Conservation (phyloP, 257 asterid species). For the Plantago ovata region DNA sequence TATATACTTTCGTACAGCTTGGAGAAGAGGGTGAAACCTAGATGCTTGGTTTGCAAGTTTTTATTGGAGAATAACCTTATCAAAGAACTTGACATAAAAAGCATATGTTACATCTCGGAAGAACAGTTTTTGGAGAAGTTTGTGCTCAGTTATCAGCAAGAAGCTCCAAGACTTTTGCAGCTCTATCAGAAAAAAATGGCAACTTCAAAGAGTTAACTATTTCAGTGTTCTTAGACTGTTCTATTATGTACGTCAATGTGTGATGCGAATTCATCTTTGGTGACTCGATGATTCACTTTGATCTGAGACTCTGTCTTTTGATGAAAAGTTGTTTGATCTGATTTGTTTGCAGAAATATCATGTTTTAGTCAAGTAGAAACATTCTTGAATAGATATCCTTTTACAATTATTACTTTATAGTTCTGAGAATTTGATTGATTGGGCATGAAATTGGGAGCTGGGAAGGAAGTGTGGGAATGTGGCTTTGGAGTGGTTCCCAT, state of each 20-base stretch:
- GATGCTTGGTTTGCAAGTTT: conserved; percentile 22
- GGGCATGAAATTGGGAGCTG: not conserved
- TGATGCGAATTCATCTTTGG: too few relatives aligned
- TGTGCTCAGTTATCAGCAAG: conserved; percentile 11
- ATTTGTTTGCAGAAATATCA: too few relatives aligned
- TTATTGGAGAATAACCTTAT: conserved; percentile 24
- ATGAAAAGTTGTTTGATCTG: too few relatives aligned
- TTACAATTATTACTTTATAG: not conserved
- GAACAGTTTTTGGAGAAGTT: not conserved
- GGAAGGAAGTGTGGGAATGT: too few relatives aligned
- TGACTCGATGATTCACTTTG: too few relatives aligned
- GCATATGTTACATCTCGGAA: not conserved
- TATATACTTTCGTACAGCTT: conserved; percentile 15
- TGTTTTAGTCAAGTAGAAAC: too few relatives aligned
- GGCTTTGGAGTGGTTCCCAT: too few relatives aligned
- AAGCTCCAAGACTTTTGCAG: conserved; percentile 26
- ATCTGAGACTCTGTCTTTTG: too few relatives aligned
- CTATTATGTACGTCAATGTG: too few relatives aligned
- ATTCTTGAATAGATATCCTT: too few relatives aligned
- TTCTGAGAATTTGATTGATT: not conserved
- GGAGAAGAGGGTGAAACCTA: conserved; percentile 25
- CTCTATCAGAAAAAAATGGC: conserved; percentile 5
- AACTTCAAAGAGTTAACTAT: not conserved
- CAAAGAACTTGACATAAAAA: not conserved
- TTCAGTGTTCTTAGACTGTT: too few relatives aligned